Base-by-base conservation (phyloP, 176 grass and related monocot species). In the Dactylis glomerata region DNA sequence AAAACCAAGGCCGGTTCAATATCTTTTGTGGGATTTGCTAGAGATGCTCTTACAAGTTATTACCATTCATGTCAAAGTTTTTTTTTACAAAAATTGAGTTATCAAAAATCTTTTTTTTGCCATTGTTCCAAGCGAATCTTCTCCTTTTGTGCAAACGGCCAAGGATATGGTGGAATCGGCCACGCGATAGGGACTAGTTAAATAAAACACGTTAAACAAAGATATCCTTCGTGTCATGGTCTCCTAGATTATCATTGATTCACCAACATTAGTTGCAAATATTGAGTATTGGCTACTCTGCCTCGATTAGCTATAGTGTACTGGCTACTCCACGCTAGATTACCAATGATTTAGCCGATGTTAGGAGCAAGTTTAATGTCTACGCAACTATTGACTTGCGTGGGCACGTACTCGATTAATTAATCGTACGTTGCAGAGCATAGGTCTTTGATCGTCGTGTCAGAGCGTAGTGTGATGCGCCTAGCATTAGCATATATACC, bases 381-480 rank as follows among this genome's bases (percentile, higher is more conserved):
- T 30, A 16, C 69, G 11, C 38, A 50, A 56, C 34, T 81, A 38
- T 75, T 28, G 38, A 58, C 44, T 56, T 76, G n/a, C 26, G 0
- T 37, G 40, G 40, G 69, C 10, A 34, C 28, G 36, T 14, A 10
- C 36, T 41, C 66, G 22, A 24, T 14, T 24, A 14, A 26, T 23
- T 10, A 73, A 57, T 15, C 46, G 68, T 20, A 26, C 27, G 42
- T 10, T n/a, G 3, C 13, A 28, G 8, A 41, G 41, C 73, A 24
- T 2, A 63, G 30, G 8, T 31, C 23, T 73, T 40, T 41, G 49
- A 65, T 54, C 17, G 33, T 36, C 59, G 58, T 44, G 63, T 64
- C 50, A 78, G 74, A 79, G 75, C 36, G 54, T 79, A 84, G 54
- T 16, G 34, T 16, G 75, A 55, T 56, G 52, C 30, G 26, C 50